phyloP scores from a whole-genome alignment of 768 basidiomycete genomes.

The Phaeotremella skinneri region DNA sequence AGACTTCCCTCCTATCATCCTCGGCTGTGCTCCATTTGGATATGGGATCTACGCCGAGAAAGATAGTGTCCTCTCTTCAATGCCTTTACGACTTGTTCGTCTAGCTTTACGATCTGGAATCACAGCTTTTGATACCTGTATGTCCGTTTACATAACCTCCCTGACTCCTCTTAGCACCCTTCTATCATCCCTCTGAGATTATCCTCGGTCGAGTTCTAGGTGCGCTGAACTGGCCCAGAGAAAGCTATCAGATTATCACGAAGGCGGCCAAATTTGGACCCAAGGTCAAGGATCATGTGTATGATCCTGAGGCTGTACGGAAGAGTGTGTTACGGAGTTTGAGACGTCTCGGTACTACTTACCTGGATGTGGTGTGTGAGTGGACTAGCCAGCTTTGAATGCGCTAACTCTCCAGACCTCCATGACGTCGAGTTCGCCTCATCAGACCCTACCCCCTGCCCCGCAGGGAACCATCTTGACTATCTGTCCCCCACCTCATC shows the following conservation, averaged over 20 bases:
- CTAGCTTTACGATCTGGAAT: slow-evolving; percentile 49
- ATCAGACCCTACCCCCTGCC: slow-evolving; percentile 19
- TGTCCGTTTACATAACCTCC: slow-evolving; percentile 11
- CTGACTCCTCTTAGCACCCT: slow-evolving; percentile 34
- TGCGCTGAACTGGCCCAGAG: slow-evolving; percentile 43
- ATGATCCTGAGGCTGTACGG: slow-evolving; percentile 35
- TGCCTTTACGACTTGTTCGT: slow-evolving; percentile 46
- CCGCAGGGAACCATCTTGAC: slow-evolving; percentile 29
- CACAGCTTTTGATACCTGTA: slow-evolving; percentile 50
- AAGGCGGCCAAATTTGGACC: slow-evolving; percentile 51
- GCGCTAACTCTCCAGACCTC: slow-evolving; percentile 37
- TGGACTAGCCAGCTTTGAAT: background rate
- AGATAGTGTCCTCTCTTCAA: slow-evolving; percentile 17
- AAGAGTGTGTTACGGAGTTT: slow-evolving; percentile 45
- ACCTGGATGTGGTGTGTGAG: slow-evolving; percentile 52
- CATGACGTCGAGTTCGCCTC: slow-evolving; percentile 51
- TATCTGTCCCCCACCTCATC: slow-evolving; percentile 12
- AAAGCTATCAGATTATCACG: slow-evolving; percentile 48
- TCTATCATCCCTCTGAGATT: slow-evolving; percentile 53
- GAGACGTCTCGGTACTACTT: slow-evolving; percentile 42
- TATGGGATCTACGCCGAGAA: slow-evolving; percentile 47
- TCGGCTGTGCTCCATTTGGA: slow-evolving; percentile 50
- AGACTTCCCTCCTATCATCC: slow-evolving; percentile 39
- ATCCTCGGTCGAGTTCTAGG: slow-evolving; percentile 44
- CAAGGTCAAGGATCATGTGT: slow-evolving; percentile 37